Percentiles rank a stretch among this genome's conserved stretches.
phyloP scores from a whole-genome alignment of 1,284 basidiomycete genomes.

The Naganishia liquefaciens region DNA sequence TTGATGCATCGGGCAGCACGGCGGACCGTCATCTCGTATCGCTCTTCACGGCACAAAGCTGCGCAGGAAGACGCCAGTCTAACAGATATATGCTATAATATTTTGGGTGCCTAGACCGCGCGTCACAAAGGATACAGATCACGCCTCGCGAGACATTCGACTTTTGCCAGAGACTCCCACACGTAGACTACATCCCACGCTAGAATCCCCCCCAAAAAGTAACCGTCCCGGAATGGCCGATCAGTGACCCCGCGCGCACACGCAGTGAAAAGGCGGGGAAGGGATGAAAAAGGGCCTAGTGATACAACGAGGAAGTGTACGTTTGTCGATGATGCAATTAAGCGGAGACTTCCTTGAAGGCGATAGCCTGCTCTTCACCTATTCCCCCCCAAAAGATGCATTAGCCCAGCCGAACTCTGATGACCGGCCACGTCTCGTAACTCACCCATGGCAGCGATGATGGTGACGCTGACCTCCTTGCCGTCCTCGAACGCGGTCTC shows the following conservation, averaged over 20 bases:
- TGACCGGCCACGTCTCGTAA: background rate
- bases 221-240: no score
- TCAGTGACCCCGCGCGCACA: background rate
- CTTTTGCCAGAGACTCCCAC: background rate
- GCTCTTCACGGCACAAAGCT: no score
- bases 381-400: conserved; percentile 23
- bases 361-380: conserved; percentile 72
- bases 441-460: conserved; percentile 82
- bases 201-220: background rate
- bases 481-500: conserved; percentile 74
- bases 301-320: conserved; percentile 12
- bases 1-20: no score
- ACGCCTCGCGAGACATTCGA: background rate
- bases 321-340: conserved; percentile 8
- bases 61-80: background rate
- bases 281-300: background rate
- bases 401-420: background rate
- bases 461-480: conserved; percentile 79
- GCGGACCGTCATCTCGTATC: no score
- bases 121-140: background rate
- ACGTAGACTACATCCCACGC: background rate
- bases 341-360: conserved; percentile 76
- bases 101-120: background rate
- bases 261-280: background rate
- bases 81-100: conserved; percentile 26